Percentiles rank a stretch among this genome's conserved stretches.
These are phyloP conservation scores for Neocucurbitaria cava DNA, from an alignment of 2,329 filamentous ascomycete genomes.

Conservation along the genomic window DNA sequence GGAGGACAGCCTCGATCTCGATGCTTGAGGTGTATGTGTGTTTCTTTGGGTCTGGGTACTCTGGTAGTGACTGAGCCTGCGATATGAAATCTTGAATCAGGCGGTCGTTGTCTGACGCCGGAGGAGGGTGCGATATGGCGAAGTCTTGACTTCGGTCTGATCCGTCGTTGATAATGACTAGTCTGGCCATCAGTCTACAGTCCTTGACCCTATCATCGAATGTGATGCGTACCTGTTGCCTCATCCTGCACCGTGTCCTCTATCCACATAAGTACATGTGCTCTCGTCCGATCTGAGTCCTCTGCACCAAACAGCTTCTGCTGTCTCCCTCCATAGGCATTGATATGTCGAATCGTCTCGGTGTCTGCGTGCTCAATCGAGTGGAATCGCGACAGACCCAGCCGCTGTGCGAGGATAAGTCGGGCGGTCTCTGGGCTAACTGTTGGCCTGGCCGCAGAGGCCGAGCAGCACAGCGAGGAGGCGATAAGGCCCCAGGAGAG, in stretches of 20 bases:
- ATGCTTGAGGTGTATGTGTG: constrained; percentile 33
- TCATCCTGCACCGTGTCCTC: constrained; percentile 48
- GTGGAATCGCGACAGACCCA: constrained; percentile 59
- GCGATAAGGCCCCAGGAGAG: constrained; percentile 49
- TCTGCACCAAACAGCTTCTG: constrained; percentile 51
- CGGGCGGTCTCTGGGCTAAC: constrained; percentile 54
- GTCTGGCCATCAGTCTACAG: constrained; percentile 20
- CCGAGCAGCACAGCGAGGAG: constrained; percentile 50
- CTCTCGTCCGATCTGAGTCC: constrained; percentile 23
- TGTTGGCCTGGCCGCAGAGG: constrained; percentile 40
- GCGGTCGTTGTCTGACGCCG: constrained; percentile 42
- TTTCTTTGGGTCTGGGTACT: constrained; percentile 32
- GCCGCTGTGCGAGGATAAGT: constrained; percentile 59
- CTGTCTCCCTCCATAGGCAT: constrained; percentile 52
- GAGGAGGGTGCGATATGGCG: constrained; percentile 43
- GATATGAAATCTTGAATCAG: constrained; percentile 45
- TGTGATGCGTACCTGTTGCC: constrained; percentile 37
- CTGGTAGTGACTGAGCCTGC: constrained; percentile 44
- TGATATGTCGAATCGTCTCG: constrained; percentile 55
- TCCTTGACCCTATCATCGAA: not conserved
- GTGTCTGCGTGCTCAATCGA: constrained; percentile 49
- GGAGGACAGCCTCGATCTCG: constrained; percentile 28
- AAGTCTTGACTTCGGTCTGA: constrained; percentile 30
- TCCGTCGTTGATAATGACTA: constrained; percentile 34
- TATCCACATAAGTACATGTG: constrained; percentile 49